Conservation (phyloP, 2,329 filamentous ascomycete genomes). For the Eurotiales sp. region DNA sequence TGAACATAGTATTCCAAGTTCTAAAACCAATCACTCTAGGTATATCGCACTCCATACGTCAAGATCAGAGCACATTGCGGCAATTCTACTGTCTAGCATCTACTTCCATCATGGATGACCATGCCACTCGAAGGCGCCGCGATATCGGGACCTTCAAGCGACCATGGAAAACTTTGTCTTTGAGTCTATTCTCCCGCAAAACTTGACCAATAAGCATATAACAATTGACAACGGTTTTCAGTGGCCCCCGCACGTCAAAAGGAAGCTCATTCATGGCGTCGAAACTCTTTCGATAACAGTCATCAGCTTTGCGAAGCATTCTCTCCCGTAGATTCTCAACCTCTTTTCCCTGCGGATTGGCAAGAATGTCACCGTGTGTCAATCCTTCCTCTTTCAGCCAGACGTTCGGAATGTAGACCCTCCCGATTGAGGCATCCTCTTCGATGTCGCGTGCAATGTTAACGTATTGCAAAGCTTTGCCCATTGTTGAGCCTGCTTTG, state of each 20-base stretch:
- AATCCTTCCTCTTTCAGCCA: constrained; percentile 62
- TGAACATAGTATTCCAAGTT: too few relatives aligned
- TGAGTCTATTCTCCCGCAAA: neutral
- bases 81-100: too few relatives aligned
- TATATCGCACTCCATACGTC: too few relatives aligned
- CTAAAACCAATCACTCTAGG: too few relatives aligned
- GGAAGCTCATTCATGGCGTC: constrained; percentile 61
- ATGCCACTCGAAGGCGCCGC: neutral
- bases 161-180: neutral
- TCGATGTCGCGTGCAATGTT: constrained; percentile 73
- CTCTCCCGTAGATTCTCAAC: constrained; percentile 44
- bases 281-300: constrained; percentile 54
- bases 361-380: constrained; percentile 7
- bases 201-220: constrained; percentile 70
- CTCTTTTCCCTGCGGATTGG: constrained; percentile 4
- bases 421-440: constrained; percentile 60
- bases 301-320: constrained; percentile 60
- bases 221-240: constrained; percentile 68
- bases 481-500: constrained; percentile 53
- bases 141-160: neutral
- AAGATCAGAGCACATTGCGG: too few relatives aligned
- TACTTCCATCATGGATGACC: neutral
- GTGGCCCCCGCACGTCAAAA: constrained; percentile 56
- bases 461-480: constrained; percentile 70
- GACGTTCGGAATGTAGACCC: constrained; percentile 64